Evolutionary conservation across 2,329 filamentous ascomycete genomes (phyloP), one percentile per base, ranked within the genome.

Genomic region (Nectriaceae sp.): DNA sequence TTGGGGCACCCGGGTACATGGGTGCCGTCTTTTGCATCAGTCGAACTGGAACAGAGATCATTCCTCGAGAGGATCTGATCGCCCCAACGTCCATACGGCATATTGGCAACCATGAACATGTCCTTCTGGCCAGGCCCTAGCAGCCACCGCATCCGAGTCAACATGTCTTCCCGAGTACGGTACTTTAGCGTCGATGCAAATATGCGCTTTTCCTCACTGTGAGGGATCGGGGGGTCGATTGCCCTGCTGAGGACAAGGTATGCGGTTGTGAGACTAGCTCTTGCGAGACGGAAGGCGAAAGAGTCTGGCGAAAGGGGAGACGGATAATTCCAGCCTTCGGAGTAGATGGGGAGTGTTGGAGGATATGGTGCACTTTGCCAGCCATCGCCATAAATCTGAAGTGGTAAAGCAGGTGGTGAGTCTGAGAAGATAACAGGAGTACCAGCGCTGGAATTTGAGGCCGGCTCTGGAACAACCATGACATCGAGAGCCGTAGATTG

Each of bases 351-450:
- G 21, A 50, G 26, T 4, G 55, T 42, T 41, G 2, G 54, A 54
- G 37, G 29, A 47, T 16, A 53, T 47, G 4, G 54, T 43, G 16
- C 16, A 8, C 11, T 21, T 20, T 11, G 11, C 60, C 60, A 62
- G 40, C 60, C 60, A 35, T 62, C 59, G 16, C 56, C 60, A 22
- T 57, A 63, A 36, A 63, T 54, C 15, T 63, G 60, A 15, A 55
- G 43, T 1, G 56, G 26, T 3, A 61, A 20, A 13, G 42, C 29
- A 38, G 2, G 2, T 40, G 26, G 31, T 47, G 8, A 31, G 33
- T 19, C 13, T 15, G 11, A 10, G 33, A n/a, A n/a, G 33, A 19
- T 19, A 15, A 31, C 26, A 15, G 15, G 8, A 15, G 15, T 8
- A 31, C 10, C 26, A 6, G 11, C 13, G 33, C 16, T n/a, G 13